Evolutionary conservation across 2,329 filamentous ascomycete species (phyloP).

Genomic region (Diaporthe citri): DNA sequence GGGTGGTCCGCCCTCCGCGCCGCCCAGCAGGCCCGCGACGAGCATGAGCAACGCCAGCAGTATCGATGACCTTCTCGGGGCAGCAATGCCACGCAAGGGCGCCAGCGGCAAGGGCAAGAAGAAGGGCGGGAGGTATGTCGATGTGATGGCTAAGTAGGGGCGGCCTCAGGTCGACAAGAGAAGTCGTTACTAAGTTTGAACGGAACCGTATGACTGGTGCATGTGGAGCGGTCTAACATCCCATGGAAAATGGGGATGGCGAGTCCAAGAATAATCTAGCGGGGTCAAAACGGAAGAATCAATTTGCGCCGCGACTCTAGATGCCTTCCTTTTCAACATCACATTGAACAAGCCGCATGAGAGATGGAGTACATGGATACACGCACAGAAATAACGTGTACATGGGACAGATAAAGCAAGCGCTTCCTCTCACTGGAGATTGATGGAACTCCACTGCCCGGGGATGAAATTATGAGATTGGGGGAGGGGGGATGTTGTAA

Average conservation of each 20-base stretch:
- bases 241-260: not conserved
- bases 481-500: slow-evolving; percentile 22
- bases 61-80: slow-evolving; percentile 91
- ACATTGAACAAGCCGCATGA: slow-evolving; percentile 40
- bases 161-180: not conserved
- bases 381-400: slow-evolving; percentile 12
- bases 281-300: not conserved
- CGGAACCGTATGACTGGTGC: not conserved
- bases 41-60: slow-evolving; percentile 93
- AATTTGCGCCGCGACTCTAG: not conserved
- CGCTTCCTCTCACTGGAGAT: not conserved
- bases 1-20: slow-evolving; percentile 58
- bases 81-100: slow-evolving; percentile 76
- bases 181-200: not conserved
- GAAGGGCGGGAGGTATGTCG: slow-evolving; percentile 83
- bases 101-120: slow-evolving; percentile 80
- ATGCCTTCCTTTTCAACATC: not conserved
- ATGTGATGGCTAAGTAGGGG: slow-evolving; percentile 85
- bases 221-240: slow-evolving; percentile 3
- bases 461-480: not conserved
- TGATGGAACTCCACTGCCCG: not conserved
- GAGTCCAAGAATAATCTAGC: not conserved
- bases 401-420: slow-evolving; percentile 6
- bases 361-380: slow-evolving; percentile 31
- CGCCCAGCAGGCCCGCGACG: slow-evolving; percentile 78